Evolutionary conservation across 306 rosid species (phyloP), one percentile per base, ranked within the genome.

Genomic region (Dalbergia cochinchinensis): DNA sequence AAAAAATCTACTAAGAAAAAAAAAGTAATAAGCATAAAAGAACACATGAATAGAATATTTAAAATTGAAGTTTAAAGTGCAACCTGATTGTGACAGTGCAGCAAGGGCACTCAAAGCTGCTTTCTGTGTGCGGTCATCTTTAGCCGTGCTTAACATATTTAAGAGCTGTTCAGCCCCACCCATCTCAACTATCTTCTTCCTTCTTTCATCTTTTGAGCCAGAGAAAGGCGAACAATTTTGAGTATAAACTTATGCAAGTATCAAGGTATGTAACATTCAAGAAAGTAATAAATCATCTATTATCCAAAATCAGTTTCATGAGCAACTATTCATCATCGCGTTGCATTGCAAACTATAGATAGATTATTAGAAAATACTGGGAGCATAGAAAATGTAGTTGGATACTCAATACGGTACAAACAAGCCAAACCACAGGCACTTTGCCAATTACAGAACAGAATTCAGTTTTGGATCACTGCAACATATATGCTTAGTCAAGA

Each of bases 41-140:
- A 59, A 65, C 7, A 18, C 26, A 16, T 26, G 16, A 45, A 44
- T n/a, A 22, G 50, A 70, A 31, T 35, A 47, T 11, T 45, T 14
- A 7, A 12, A 5, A 58, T 7, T 20, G 6, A 35, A 64, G 57
- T 60, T 81, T 26, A 45, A 70, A 26, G 50, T 60, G 63, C 47
- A 34, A 91, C 97, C 94, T 85, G 97, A 89, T 12, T 37, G 74
- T 64, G 97, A 91, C 76, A 91, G 73, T 54, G 91, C 89, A 9
- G 77, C 84, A 72, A 91, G 92, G 53, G 97, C 92, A 65, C 85
- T 85, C 88, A 89, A 75, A 53, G 97, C 97, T 83, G 82, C 90
- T 86, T 86, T 90, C 79, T 94, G 90, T 35, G 99, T 94, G n/a
- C 90, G 87, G 78, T 94, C 97, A n/a, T 94, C 97, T 70, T 85